phyloP scores from a whole-genome alignment of 768 basidiomycete genomes.

The Suillus fuscotomentosus region DNA sequence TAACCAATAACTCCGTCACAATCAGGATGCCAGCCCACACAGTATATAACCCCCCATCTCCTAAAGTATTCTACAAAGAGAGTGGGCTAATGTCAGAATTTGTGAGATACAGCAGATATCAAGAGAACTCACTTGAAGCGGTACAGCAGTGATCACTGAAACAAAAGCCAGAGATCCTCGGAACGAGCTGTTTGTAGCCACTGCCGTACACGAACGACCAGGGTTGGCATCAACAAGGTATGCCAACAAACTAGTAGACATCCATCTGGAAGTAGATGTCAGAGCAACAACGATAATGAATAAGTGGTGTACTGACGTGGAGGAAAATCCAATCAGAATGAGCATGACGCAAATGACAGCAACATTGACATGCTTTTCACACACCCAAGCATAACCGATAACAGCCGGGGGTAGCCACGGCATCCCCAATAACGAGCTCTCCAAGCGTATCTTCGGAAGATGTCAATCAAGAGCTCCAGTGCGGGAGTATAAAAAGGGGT shows the following conservation, averaged over 20 bases:
- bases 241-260: constrained; percentile 70
- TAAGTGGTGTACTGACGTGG: constrained; percentile 51
- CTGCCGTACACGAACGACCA: constrained; percentile 74
- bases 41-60: constrained; percentile 81
- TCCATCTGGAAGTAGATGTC: constrained; percentile 37
- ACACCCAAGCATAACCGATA: constrained; percentile 76
- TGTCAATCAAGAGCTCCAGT: neutral
- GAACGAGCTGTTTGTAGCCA: constrained; percentile 74
- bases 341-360: constrained; percentile 69
- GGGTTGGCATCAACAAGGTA: constrained; percentile 89
- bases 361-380: constrained; percentile 58
- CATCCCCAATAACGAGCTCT: constrained; percentile 59
- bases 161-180: constrained; percentile 69
- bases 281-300: neutral
- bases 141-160: constrained; percentile 72
- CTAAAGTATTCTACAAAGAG: constrained; percentile 53
- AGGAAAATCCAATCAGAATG: constrained; percentile 70
- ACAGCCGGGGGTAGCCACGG: constrained; percentile 54
- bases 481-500: constrained; percentile 8
- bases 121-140: constrained; percentile 47
- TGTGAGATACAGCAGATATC: neutral
- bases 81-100: neutral
- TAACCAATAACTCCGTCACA: constrained; percentile 50
- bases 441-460: constrained; percentile 63
- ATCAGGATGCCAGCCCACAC: constrained; percentile 58